phyloP scores from a whole-genome alignment of 768 basidiomycete species.

The Tricholoma sp. region DNA sequence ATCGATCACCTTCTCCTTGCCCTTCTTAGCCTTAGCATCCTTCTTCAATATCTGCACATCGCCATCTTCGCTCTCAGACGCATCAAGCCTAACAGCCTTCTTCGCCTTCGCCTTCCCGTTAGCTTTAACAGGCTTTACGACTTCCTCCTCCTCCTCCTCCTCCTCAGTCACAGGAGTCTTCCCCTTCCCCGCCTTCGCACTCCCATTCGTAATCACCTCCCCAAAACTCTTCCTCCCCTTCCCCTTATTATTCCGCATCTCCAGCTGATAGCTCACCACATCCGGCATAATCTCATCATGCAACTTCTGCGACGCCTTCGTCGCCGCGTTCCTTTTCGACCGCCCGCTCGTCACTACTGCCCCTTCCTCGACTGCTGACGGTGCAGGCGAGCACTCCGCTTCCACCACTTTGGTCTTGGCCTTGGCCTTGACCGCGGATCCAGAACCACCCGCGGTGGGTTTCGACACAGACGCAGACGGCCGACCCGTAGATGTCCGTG shows the following conservation, averaged over 20 bases:
- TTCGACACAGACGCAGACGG: constrained; percentile 4
- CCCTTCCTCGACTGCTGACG: constrained; percentile 7
- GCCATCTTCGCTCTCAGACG: constrained; percentile 7
- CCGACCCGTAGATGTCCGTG: constrained; percentile 8
- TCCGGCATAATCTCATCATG: constrained; percentile 75
- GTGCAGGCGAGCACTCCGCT: constrained; percentile 10
- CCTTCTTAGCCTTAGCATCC: constrained; percentile 13
- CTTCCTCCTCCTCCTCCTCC: background rate
- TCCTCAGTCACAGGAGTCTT: background rate
- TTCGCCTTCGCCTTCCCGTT: constrained; percentile 14
- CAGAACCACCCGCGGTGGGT: background rate
- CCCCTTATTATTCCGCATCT: constrained; percentile 45
- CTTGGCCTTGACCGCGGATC: constrained; percentile 6
- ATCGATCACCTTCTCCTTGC: constrained; percentile 14
- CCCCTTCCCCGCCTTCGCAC: constrained; percentile 12
- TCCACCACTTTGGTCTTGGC: constrained; percentile 3
- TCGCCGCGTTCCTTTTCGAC: constrained; percentile 37
- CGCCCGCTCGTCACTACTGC: constrained; percentile 10
- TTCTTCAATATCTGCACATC: constrained; percentile 3
- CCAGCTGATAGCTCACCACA: constrained; percentile 60
- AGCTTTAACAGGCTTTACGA: background rate
- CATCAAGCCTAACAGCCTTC: constrained; percentile 9
- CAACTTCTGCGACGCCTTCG: constrained; percentile 47
- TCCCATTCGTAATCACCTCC: background rate
- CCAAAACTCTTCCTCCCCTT: constrained; percentile 28